These are phyloP conservation scores for Penicillium aurantiogriseum DNA, from an alignment of 2,329 filamentous ascomycete species.

Conservation along the genomic window DNA sequence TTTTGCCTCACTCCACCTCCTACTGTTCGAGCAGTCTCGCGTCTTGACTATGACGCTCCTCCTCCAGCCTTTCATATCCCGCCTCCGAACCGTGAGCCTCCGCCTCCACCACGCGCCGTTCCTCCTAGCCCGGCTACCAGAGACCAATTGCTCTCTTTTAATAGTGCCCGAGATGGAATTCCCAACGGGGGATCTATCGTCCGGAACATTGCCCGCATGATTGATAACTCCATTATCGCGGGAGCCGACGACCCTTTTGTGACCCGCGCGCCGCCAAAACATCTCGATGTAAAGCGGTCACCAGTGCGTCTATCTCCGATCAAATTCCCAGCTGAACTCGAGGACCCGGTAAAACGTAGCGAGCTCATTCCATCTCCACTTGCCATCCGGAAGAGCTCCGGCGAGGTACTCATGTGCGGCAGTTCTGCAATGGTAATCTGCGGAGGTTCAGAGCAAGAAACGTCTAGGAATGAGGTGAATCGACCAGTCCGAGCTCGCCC, in stretches of 20 bases:
- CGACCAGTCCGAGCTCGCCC: conserved; percentile 9
- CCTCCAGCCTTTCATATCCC: background rate
- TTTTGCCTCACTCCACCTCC: conserved; percentile 6
- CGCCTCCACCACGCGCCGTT: background rate
- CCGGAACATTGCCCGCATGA: conserved; percentile 27
- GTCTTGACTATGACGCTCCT: background rate
- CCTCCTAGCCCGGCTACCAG: background rate
- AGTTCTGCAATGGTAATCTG: background rate
- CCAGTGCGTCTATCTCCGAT: conserved; percentile 2
- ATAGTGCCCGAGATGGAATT: conserved; percentile 12
- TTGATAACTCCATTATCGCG: conserved; percentile 25
- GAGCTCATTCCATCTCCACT: conserved; percentile 29
- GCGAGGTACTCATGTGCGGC: conserved; percentile 2
- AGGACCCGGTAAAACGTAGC: conserved; percentile 4
- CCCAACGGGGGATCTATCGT: conserved; percentile 19
- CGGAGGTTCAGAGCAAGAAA: background rate
- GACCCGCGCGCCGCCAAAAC: background rate
- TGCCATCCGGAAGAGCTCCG: conserved; percentile 23
- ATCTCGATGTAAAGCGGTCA: background rate
- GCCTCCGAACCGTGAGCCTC: background rate
- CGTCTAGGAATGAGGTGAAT: background rate
- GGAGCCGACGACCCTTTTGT: conserved; percentile 29
- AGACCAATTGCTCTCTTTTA: conserved; percentile 8
- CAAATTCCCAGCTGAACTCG: background rate
- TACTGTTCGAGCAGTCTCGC: background rate